Base-by-base conservation (phyloP, 139 green algal genomes). In the Auxenochlorella pyrenoidosa region DNA sequence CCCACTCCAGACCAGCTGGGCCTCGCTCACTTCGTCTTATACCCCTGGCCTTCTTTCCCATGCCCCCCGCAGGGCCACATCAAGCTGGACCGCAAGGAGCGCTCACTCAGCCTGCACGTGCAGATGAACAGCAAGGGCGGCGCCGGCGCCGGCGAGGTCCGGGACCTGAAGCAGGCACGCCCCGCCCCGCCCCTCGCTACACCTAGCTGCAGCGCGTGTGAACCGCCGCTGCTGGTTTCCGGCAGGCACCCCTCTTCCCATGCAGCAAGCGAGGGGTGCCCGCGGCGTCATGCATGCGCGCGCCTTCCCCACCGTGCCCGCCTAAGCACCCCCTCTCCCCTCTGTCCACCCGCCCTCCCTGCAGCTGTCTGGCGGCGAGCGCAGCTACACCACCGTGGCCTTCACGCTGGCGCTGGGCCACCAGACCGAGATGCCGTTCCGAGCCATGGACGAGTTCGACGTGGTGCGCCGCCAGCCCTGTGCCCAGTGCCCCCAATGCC, bases 391-490 rank as follows among this genome's bases (percentile, higher is more conserved):
- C 28, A 99, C 96, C 1, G 93, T 99, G 21, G 90, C 94, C 30
- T 96, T 98, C 88, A 93, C 96, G 59, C 92, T 99, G 65, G 93
- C 97, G 1, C 88, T 99, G 34, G 97, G 97, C 1, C 81, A 94
- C 19, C 87, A 84, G 44, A 95, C 91, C 0, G 94, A 98, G 79
- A 92, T 90, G 60, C 96, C 96, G 28, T 97, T 98, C 84, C 47
- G 83, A 0, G 72, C 80, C 40, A 85, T 85, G 80, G 78, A 83
- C n/a, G 78, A 83, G 78, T 83, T 83, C n/a, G 78, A 83, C n/a
- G 78, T 83, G 78, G 76, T 82, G 76, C 12, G 76, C 28, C 19
- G 12, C 6, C 30, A 28, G 60, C 4, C n/a, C n/a, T n/a, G n/a
- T n/a, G n/a, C n/a, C n/a, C n/a, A n/a, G n/a, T n/a, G n/a, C n/a